Evolutionary conservation across 1,284 basidiomycete genomes (phyloP).

Genomic region (Cryptococcus sp.): DNA sequence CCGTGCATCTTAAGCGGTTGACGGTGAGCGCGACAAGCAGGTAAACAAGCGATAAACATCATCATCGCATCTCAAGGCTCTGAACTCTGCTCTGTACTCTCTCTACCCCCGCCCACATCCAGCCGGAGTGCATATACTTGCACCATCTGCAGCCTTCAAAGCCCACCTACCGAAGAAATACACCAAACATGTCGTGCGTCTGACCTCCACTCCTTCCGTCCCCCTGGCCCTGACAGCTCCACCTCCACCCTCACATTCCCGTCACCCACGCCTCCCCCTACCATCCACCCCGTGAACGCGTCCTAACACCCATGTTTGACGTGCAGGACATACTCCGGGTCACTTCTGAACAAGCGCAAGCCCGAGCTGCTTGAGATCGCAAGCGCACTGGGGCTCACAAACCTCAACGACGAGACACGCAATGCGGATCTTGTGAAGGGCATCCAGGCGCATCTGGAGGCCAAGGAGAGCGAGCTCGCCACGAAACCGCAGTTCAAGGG

Average conservation of each 20-base stretch:
- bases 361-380: constrained; percentile 45
- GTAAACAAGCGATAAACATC: background rate
- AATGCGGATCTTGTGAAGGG: constrained; percentile 29
- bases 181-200: constrained; percentile 1
- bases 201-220: background rate
- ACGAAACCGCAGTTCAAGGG: constrained; percentile 39
- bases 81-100: too few relatives aligned
- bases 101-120: too few relatives aligned
- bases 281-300: background rate
- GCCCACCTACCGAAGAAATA: background rate
- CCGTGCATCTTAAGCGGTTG: too few relatives aligned
- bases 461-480: constrained; percentile 23
- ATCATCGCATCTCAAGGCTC: too few relatives aligned
- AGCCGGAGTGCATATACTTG: too few relatives aligned
- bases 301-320: background rate
- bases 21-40: background rate
- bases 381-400: constrained; percentile 28
- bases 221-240: background rate
- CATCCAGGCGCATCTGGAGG: constrained; percentile 39
- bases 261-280: background rate
- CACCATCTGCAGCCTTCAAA: too few relatives aligned
- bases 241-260: background rate
- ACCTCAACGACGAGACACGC: constrained; percentile 18
- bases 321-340: constrained; percentile 31
- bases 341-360: constrained; percentile 38